These are phyloP conservation scores for Suillus weaverae DNA, from an alignment of 768 basidiomycete species.

Conservation along the genomic window DNA sequence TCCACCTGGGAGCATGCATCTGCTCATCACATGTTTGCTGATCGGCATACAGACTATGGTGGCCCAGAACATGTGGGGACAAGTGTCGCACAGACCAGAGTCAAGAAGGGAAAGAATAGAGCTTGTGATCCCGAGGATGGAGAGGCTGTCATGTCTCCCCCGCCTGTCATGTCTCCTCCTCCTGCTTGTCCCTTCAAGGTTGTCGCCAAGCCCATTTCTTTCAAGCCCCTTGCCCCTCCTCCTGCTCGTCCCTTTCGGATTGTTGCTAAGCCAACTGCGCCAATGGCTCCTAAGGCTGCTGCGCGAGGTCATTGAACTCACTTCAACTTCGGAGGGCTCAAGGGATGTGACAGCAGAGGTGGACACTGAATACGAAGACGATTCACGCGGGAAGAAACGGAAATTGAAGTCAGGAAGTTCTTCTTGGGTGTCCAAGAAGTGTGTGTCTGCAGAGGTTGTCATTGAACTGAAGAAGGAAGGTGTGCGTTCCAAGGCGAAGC, in stretches of 20 bases:
- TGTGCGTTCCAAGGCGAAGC: neutral
- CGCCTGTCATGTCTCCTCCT: neutral
- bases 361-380: neutral
- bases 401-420: neutral
- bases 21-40: neutral
- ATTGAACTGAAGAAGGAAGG: neutral
- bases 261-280: neutral
- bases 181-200: neutral
- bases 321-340: neutral
- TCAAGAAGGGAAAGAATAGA: neutral
- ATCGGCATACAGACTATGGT: neutral
- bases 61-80: neutral
- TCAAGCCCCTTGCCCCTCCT: neutral
- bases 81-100: neutral
- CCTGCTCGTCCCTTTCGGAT: neutral
- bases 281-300: neutral
- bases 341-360: neutral
- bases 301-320: neutral
- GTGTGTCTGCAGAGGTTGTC: neutral
- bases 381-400: neutral
- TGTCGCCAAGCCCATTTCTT: neutral
- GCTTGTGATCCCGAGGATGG: neutral
- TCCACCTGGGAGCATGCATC: neutral
- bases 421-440: neutral
- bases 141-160: no score